Conservation (phyloP, 306 rosid genomes). For the Castanopsis chinensis region DNA sequence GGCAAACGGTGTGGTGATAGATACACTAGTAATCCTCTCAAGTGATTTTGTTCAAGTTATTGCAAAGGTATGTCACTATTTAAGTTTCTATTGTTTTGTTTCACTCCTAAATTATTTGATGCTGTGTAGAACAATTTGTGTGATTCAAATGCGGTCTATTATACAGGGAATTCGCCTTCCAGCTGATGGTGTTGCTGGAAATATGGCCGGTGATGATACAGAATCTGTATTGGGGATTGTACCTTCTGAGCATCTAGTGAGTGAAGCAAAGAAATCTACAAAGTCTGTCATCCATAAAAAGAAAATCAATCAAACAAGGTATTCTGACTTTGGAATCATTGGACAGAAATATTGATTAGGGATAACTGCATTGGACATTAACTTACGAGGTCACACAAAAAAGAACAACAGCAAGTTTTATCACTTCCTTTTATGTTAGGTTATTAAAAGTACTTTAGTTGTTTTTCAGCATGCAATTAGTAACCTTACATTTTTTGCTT, state of each 20-base stretch:
- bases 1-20: slow-evolving; percentile 47
- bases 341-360: slow-evolving; percentile 4
- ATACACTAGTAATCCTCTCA: slow-evolving; percentile 65
- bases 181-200: slow-evolving; percentile 48
- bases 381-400: background rate
- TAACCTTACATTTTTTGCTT: background rate
- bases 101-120: background rate
- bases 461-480: too few relatives aligned
- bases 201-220: slow-evolving; percentile 32
- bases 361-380: slow-evolving; percentile 13
- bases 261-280: slow-evolving; percentile 29
- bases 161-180: slow-evolving; percentile 64
- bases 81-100: slow-evolving; percentile 3
- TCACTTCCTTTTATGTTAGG: too few relatives aligned
- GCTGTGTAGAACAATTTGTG: slow-evolving; percentile 12
- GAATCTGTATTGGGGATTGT: slow-evolving; percentile 40
- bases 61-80: slow-evolving; percentile 52
- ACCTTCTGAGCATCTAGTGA: slow-evolving; percentile 26
- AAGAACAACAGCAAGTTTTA: background rate
- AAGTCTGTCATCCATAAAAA: slow-evolving; percentile 28
- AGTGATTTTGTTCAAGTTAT: slow-evolving; percentile 81
- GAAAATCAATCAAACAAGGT: slow-evolving; percentile 55
- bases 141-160: slow-evolving; percentile 21
- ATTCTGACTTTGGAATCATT: slow-evolving; percentile 21
- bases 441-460: too few relatives aligned